Base-by-base conservation (phyloP, 2,329 filamentous ascomycete species). In the Fusarium tricinctum region DNA sequence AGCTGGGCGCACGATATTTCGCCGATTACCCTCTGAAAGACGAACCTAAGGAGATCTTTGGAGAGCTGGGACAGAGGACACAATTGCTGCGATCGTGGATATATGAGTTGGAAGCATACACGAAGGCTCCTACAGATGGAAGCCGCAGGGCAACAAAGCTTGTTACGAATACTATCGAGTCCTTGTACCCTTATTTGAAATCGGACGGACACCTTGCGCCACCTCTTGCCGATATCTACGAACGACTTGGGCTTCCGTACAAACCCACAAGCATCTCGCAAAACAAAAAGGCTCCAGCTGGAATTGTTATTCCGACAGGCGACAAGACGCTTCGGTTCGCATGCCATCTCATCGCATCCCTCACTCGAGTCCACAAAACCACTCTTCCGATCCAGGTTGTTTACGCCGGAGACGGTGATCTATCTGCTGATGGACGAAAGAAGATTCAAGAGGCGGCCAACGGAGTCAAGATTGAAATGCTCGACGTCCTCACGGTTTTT, bases 231-330 rank as follows among this genome's bases (percentile, higher is more conserved):
- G 42, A 40, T 2, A 61, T 73, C 3, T 53, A 68, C 39, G 5
- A 49, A 4, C 61, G 71, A 33, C 50, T 73, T 8, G 42, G 51
- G 3, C 51, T 72, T 20, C 6, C 56, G 3, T 43, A 63, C 38
- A 33, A 30, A 1, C 52, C 17, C 1, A 40, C 48, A 8, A 71
- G 63, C 38, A 35, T 38, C 2, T 57, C 68, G 1, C 71, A 70
- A 10, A 2, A 44, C 4, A 19, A 67, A 45, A 56, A 33, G 30
- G 53, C 3, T 15, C 30, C 68, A 67, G 38, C 72, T 59, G 79
- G 79, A 2, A 78, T 81, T 30, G 78, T 81, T 26, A 79, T 81
- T 17, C 75, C 79, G 14, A 75, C 74, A 0, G 77, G 78, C 8
- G 71, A 71, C 2, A 69, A 70, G 19, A 73, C 70, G 2, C 65